Evolutionary conservation across 148 eudicot genomes (phyloP), one percentile per base, ranked within the genome.

Genomic region (Simmondsia chinensis): DNA sequence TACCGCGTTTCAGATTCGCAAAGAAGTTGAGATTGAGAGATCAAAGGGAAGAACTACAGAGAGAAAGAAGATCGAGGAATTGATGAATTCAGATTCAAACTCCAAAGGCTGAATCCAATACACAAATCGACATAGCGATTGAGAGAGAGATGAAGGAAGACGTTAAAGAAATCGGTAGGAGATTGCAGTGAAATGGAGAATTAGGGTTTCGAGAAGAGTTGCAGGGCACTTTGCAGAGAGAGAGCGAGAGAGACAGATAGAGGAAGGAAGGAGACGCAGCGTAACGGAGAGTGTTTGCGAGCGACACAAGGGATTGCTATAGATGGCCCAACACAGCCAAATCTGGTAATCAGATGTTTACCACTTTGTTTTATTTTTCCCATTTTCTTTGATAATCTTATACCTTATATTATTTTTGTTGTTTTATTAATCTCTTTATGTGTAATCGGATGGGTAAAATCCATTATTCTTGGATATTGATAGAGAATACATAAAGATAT

Each of bases 321-420:
- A 64, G 70, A 57, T 68, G 71, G 69, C 54, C 77, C 60, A 57
- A 67, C n/a, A 61, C 59, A 45, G 51, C 66, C 54, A 67, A 61
- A 60, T 55, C 64, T 46, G 27, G 33, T 44, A 56, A 34, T 42
- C 37, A n/a, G 25, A 31, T 4, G 44, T 27, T 27, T 21, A 9
- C 20, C 9, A 42, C 30, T 22, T 15, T 16, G 11, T 7, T 3
- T 31, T 7, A 36, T 23, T 25, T 37, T 24, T 51, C 15, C 0
- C 13, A 1, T 23, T 16, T 34, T 49, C 15, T 16, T 21, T 10
- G 19, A 11, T 13, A 14, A 32, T n/a, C n/a, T n/a, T n/a, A n/a
- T n/a, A n/a, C n/a, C n/a, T n/a, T n/a, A n/a, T n/a, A n/a, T n/a
- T n/a, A n/a, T n/a, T n/a, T n/a, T n/a, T n/a, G 14, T 14, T 13